These are phyloP conservation scores for Cryptomeria japonica DNA, from an alignment of 75 land plant genomes.

Conservation along the genomic window DNA sequence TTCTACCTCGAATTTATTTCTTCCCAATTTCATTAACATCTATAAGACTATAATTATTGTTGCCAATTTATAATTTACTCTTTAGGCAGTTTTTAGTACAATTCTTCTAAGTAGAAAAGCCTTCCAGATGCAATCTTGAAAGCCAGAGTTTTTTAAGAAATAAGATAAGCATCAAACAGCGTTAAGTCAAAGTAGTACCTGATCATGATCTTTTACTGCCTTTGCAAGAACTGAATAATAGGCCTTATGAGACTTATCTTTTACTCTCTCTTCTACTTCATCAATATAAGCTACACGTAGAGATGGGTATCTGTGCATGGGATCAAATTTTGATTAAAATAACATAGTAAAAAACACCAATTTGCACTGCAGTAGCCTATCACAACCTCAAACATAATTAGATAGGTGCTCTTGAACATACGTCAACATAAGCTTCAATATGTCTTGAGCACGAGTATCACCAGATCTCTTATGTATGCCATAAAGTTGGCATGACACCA, in stretches of 20 bases:
- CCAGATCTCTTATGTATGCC: conserved; percentile 85
- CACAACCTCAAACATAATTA: background rate
- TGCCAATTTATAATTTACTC: too few relatives aligned
- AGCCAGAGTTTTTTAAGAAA: background rate
- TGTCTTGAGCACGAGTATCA: conserved; percentile 79
- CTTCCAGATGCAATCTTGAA: background rate
- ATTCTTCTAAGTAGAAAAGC: background rate
- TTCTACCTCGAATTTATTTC: too few relatives aligned
- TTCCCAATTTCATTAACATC: too few relatives aligned
- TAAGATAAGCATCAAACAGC: background rate
- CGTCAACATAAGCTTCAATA: conserved; percentile 82
- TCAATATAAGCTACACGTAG: conserved; percentile 84
- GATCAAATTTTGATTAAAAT: background rate
- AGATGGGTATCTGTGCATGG: conserved; percentile 59
- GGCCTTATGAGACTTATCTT: conserved; percentile 42
- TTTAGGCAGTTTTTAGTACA: background rate
- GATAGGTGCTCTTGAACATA: conserved; percentile 27
- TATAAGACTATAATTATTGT: too few relatives aligned
- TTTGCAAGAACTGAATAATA: conserved; percentile 44
- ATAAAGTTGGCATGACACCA: conserved; percentile 94
- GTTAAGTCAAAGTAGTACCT: conserved; percentile 32
- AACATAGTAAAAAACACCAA: background rate
- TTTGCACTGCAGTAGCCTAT: background rate
- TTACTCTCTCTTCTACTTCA: conserved; percentile 58
- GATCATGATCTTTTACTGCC: conserved; percentile 47